Conservation (phyloP, 768 basidiomycete genomes). For the Leucocoprinus leucothites region DNA sequence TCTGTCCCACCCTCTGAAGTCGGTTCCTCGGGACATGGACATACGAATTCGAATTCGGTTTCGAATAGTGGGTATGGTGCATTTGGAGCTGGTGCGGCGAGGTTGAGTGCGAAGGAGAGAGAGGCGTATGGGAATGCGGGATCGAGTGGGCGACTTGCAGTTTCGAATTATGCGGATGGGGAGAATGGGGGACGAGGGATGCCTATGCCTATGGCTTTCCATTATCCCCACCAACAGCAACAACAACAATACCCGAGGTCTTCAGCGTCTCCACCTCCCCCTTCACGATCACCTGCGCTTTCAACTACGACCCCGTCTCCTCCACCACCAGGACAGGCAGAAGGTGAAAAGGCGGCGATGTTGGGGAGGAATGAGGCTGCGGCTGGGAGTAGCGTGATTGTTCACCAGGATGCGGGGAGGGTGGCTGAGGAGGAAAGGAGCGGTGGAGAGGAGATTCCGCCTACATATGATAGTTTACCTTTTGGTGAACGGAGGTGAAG, state of each 20-base stretch:
- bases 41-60: too few species aligned
- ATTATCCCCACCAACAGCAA: too few species aligned
- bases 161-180: too few species aligned
- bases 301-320: too few species aligned
- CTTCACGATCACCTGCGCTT: too few species aligned
- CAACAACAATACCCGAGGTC: too few species aligned
- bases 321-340: neutral
- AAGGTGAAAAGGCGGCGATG: slow-evolving; percentile 1
- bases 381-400: neutral
- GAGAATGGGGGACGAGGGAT: too few species aligned
- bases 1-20: slow-evolving; percentile 6
- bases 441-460: slow-evolving; percentile 19
- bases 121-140: slow-evolving; percentile 15
- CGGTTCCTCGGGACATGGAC: slow-evolving; percentile 4
- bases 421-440: slow-evolving; percentile 10
- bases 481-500: too few species aligned
- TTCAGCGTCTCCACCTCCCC: neutral
- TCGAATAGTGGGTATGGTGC: too few species aligned
- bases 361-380: too few species aligned
- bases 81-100: neutral
- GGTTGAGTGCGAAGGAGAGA: slow-evolving; percentile 20
- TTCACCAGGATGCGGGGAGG: slow-evolving; percentile 14
- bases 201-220: too few species aligned
- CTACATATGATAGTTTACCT: too few species aligned
- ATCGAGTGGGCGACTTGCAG: slow-evolving; percentile 1